Percentiles rank a stretch among this genome's conserved stretches.
phyloP scores from a whole-genome alignment of 768 basidiomycete species.

The Podaxis sp. region DNA sequence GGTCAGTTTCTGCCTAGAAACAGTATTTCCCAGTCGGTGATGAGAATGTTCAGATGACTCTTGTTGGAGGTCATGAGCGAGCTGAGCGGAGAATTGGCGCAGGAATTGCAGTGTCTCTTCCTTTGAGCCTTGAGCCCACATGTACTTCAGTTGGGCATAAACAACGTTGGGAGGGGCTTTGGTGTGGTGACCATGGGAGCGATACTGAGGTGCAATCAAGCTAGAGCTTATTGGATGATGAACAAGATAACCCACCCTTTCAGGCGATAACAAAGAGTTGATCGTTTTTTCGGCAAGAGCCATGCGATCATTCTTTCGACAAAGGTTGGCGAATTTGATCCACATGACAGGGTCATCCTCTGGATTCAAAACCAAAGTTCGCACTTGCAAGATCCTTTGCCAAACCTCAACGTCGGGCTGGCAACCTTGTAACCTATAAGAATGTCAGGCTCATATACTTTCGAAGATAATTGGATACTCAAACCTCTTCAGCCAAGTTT shows the following conservation, averaged over 20 bases:
- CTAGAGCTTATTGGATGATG: neutral
- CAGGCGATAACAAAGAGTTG: constrained; percentile 82
- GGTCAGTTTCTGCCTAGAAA: constrained; percentile 58
- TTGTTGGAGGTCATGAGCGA: constrained; percentile 72
- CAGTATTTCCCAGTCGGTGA: constrained; percentile 39
- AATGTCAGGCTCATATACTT: neutral
- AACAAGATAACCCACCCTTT: constrained; percentile 43
- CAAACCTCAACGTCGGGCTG: constrained; percentile 99
- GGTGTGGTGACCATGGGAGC: constrained; percentile 51
- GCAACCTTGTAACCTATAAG: constrained; percentile 81
- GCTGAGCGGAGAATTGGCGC: constrained; percentile 74
- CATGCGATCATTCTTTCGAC: constrained; percentile 93
- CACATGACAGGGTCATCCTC: constrained; percentile 96
- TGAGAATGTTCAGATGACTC: constrained; percentile 52
- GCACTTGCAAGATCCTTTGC: constrained; percentile 96
- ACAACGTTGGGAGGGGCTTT: constrained; percentile 95
- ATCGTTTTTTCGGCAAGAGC: constrained; percentile 96
- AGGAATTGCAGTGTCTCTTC: constrained; percentile 83
- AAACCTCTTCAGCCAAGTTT: constrained; percentile 97
- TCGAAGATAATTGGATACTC: constrained; percentile 17
- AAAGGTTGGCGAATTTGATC: constrained; percentile 98
- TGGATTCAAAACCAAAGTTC: constrained; percentile 89
- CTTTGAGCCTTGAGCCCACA: constrained; percentile 86
- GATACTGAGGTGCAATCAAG: constrained; percentile 36
- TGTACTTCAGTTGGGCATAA: constrained; percentile 92